phyloP scores from a whole-genome alignment of 2,329 filamentous ascomycete species.

The Penicillium paneum region DNA sequence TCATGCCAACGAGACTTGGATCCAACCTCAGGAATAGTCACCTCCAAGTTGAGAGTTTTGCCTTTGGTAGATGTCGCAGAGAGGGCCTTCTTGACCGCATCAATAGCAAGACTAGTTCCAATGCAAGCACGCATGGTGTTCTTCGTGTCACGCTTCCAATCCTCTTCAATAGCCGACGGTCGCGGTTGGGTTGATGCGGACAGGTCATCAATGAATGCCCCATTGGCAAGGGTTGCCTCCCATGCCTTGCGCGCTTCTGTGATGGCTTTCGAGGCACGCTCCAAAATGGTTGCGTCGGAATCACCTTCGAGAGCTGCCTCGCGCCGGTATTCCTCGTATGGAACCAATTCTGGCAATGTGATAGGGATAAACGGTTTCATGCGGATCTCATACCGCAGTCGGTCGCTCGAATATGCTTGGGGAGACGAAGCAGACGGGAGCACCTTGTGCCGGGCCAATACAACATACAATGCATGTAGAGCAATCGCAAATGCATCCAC shows the following conservation, averaged over 20 bases:
- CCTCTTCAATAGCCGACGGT: slow-evolving; percentile 53
- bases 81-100: slow-evolving; percentile 57
- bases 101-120: slow-evolving; percentile 63
- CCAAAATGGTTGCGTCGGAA: slow-evolving; percentile 39
- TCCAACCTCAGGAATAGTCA: slow-evolving; percentile 39
- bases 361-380: slow-evolving; percentile 79
- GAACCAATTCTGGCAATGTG: slow-evolving; percentile 64
- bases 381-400: slow-evolving; percentile 73
- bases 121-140: slow-evolving; percentile 68
- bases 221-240: slow-evolving; percentile 42
- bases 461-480: slow-evolving; percentile 61
- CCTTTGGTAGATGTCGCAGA: slow-evolving; percentile 18
- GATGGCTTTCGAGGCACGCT: slow-evolving; percentile 40
- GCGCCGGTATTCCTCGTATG: slow-evolving; percentile 59
- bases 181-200: slow-evolving; percentile 2
- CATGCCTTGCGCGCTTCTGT: slow-evolving; percentile 43
- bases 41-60: slow-evolving; percentile 29
- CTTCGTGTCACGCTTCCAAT: slow-evolving; percentile 61
- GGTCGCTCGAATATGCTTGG: slow-evolving; percentile 63
- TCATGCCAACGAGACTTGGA: slow-evolving; percentile 45
- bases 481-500: slow-evolving; percentile 54
- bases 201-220: slow-evolving; percentile 31
- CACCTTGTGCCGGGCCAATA: slow-evolving; percentile 57
- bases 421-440: slow-evolving; percentile 48
- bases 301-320: slow-evolving; percentile 45